Conservation (phyloP, 305 asterid genomes). For the Fraxinus nigra region DNA sequence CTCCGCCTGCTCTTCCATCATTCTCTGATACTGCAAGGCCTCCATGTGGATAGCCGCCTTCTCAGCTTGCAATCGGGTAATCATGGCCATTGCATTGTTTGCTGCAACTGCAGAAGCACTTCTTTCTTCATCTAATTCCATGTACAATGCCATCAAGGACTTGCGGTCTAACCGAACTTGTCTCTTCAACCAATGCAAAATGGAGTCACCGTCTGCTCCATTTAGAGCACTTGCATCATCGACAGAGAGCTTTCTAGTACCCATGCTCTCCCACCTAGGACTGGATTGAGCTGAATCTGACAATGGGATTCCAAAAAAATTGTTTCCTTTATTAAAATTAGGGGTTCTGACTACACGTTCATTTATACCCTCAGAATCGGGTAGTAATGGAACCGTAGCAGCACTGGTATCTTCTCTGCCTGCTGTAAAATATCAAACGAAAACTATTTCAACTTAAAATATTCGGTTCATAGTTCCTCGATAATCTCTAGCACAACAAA, state of each 20-base stretch:
- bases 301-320: constrained; percentile 52
- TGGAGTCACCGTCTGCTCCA: constrained; percentile 46
- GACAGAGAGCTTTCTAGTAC: constrained; percentile 24
- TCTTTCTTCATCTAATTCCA: constrained; percentile 95
- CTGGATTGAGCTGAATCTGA: constrained; percentile 71
- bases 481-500: not conserved
- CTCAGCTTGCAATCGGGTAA: constrained; percentile 83
- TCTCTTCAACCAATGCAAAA: constrained; percentile 42
- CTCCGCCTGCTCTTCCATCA: constrained; percentile 97
- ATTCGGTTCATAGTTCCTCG: not conserved
- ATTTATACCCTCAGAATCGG: constrained; percentile 40
- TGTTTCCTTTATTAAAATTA: constrained; percentile 42
- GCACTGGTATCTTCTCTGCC: constrained; percentile 53
- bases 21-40: constrained; percentile 87
- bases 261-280: constrained; percentile 51
- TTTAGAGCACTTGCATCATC: constrained; percentile 35
- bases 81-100: constrained; percentile 98
- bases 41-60: constrained; percentile 95
- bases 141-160: constrained; percentile 59
- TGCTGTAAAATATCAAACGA: constrained; percentile 16
- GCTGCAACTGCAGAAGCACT: constrained; percentile 92
- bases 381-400: constrained; percentile 33
- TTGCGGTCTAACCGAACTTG: constrained; percentile 62
- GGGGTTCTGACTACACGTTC: constrained; percentile 63
- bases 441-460: not conserved